These are phyloP conservation scores for Candida pini DNA, from an alignment of 805 yeast species.

Conservation along the genomic window DNA sequence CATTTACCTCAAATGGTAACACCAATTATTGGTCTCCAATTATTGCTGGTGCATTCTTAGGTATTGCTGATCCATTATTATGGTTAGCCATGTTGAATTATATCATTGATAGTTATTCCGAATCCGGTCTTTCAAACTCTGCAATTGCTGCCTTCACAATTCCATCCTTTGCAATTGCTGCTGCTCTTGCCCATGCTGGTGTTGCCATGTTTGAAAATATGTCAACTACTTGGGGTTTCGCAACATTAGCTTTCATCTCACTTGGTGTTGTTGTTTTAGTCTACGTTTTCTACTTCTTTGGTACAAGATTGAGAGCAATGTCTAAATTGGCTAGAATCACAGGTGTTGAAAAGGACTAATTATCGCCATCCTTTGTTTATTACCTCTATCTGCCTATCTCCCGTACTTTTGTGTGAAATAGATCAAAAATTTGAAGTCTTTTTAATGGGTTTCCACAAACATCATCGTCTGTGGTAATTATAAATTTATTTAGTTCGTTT, in stretches of 20 bases:
- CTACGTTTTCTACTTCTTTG: slow-evolving; percentile 30
- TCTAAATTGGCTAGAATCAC: slow-evolving; percentile 25
- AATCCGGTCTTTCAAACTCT: slow-evolving; percentile 28
- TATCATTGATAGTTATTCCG: slow-evolving; percentile 30
- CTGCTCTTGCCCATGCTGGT: slow-evolving; percentile 32
- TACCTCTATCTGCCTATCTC: too few relatives aligned
- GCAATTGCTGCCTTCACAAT: slow-evolving; percentile 33
- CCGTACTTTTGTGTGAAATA: too few relatives aligned
- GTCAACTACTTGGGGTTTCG: slow-evolving; percentile 32
- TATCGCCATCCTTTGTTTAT: too few relatives aligned
- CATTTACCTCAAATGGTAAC: slow-evolving; percentile 28
- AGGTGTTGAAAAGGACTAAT: background rate
- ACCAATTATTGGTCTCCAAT: slow-evolving; percentile 32
- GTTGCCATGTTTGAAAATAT: slow-evolving; percentile 33
- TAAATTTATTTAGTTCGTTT: too few relatives aligned
- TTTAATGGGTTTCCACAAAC: too few relatives aligned
- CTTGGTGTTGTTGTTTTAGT: slow-evolving; percentile 28
- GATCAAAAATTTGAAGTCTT: too few relatives aligned
- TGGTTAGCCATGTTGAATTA: slow-evolving; percentile 33
- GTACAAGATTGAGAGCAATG: slow-evolving; percentile 24
- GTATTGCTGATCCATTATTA: slow-evolving; percentile 28
- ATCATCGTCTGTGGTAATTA: too few relatives aligned
- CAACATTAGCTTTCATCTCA: slow-evolving; percentile 29
- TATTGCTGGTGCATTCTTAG: slow-evolving; percentile 29
- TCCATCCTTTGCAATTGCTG: slow-evolving; percentile 33